phyloP scores from a whole-genome alignment of 129 eudicot genomes.

The Mikania micrantha region DNA sequence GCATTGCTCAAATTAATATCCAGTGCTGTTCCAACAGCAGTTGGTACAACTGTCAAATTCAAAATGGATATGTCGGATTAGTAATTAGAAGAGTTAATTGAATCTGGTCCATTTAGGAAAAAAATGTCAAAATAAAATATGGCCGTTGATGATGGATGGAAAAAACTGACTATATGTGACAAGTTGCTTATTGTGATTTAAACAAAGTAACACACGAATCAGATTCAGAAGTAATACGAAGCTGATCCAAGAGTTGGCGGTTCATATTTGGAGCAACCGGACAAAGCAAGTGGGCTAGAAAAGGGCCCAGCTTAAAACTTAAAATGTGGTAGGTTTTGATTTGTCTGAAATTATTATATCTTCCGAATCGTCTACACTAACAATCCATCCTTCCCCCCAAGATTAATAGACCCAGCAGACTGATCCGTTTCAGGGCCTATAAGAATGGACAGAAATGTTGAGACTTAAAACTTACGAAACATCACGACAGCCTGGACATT shows the following conservation, averaged over 20 bases:
- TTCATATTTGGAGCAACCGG: neutral
- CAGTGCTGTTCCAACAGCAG: conserved; percentile 89
- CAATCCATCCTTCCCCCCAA: too few species aligned
- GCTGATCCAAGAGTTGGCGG: neutral
- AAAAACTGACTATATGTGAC: neutral
- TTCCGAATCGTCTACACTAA: too few species aligned
- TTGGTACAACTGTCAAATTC: conserved; percentile 94
- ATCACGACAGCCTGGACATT: neutral
- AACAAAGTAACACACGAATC: neutral
- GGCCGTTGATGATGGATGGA: neutral
- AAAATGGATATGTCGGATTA: conserved; percentile 89
- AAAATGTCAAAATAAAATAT: neutral
- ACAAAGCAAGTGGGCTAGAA: neutral
- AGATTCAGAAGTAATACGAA: neutral
- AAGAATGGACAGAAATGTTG: neutral
- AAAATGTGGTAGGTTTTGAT: too few species aligned
- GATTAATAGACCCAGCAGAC: too few species aligned
- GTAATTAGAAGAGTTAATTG: conserved; percentile 52
- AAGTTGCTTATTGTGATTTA: neutral
- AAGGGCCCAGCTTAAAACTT: neutral
- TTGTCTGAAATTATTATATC: too few species aligned
- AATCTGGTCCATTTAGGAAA: conserved; percentile 8
- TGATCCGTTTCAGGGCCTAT: neutral
- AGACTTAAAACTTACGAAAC: too few species aligned
- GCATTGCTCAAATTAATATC: conserved; percentile 96